Percentiles rank a stretch among this genome's conserved stretches.
Conservation (phyloP, 495 filamentous ascomycete species). For the Podospora tetraspora region DNA sequence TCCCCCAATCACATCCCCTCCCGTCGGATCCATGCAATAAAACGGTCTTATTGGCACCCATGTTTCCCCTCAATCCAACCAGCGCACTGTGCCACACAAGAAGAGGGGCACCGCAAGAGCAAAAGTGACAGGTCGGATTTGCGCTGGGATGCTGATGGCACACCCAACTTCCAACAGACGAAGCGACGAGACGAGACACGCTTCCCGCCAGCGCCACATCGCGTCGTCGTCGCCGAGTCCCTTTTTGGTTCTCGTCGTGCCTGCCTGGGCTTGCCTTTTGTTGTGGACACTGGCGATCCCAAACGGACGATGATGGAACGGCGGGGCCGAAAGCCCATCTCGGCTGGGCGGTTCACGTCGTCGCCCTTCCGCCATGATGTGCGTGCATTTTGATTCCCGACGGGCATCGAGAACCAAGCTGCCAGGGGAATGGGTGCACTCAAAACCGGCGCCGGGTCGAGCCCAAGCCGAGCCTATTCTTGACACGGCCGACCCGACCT, state of each 20-base stretch:
- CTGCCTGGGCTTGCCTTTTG: neutral
- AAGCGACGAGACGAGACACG: too few species aligned
- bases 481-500: slow-evolving; percentile 6
- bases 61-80: neutral
- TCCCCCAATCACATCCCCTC: neutral
- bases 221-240: neutral
- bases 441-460: neutral
- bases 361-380: neutral
- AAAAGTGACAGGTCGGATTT: neutral
- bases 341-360: neutral
- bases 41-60: neutral
- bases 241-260: neutral
- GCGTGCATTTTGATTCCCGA: neutral
- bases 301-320: neutral
- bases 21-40: neutral
- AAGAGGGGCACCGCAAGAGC: neutral
- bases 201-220: neutral
- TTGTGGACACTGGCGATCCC: too few species aligned
- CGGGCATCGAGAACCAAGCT: neutral
- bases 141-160: neutral
- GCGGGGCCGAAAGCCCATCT: neutral
- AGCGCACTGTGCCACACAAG: neutral
- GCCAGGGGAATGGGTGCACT: neutral
- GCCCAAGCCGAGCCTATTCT: slow-evolving; percentile 7
- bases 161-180: neutral